These are phyloP conservation scores for Tetraselmis chui DNA, from an alignment of 139 green algal genomes.

Conservation along the genomic window DNA sequence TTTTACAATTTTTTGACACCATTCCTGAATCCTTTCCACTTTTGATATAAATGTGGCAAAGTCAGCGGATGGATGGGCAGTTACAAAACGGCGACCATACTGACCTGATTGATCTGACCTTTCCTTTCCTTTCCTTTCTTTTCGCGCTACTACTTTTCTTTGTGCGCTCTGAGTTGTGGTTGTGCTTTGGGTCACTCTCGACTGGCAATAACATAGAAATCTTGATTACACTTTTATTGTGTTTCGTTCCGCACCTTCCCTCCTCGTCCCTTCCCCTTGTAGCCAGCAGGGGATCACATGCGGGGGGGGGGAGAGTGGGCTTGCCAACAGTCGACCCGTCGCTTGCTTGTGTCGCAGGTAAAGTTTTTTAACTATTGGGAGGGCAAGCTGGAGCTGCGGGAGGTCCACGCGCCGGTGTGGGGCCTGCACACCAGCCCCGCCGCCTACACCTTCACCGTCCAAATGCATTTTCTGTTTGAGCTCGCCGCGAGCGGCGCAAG, in stretches of 20 bases:
- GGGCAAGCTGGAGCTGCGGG: neutral
- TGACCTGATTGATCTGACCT: too few relatives aligned
- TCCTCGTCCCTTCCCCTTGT: neutral
- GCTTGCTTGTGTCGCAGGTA: neutral
- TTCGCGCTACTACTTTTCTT: too few relatives aligned
- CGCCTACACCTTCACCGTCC: neutral
- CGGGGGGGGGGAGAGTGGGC: too few relatives aligned
- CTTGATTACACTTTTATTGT: neutral
- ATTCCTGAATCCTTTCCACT: too few relatives aligned
- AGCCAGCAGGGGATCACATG: too few relatives aligned
- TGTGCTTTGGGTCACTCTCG: neutral
- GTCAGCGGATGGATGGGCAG: too few relatives aligned
- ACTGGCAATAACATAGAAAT: neutral
- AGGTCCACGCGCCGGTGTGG: neutral
- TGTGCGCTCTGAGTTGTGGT: neutral
- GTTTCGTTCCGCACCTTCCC: neutral
- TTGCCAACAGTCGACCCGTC: neutral
- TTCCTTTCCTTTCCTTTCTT: too few relatives aligned
- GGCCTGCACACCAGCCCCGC: neutral
- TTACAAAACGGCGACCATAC: too few relatives aligned
- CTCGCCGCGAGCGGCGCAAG: neutral
- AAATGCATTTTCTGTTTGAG: neutral
- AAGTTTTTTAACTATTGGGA: neutral
- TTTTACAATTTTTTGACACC: too few relatives aligned
- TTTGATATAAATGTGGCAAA: too few relatives aligned